Base-by-base conservation (phyloP, 768 basidiomycete species). In the Lactifluus echinatus region DNA sequence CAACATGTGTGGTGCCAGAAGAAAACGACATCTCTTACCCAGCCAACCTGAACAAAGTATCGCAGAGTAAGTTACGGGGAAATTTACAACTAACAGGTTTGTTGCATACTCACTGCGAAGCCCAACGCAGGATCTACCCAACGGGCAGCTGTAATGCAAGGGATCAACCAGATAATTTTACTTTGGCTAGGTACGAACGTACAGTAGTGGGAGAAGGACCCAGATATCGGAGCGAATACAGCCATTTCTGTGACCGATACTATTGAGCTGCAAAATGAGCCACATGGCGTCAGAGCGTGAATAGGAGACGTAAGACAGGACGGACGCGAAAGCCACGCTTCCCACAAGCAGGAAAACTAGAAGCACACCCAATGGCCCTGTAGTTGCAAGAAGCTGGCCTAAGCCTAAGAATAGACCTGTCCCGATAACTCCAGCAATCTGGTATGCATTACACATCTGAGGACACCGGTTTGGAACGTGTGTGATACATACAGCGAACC, bases 111-210 rank as follows among this genome's bases (percentile, higher is more conserved):
- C 28, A 70, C 68, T 7, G 68, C 68, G 24, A 70, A 70, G 26
- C 69, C 68, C 7, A 63, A 12, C 4, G 69, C 69, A 23, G 69
- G 69, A 52, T 70, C 69, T 42, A 70, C 40, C 69, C 69, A 70
- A 50, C 69, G 66, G 43, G 66, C 69, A 40, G 65, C 69, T 70
- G 44, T n/a, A 40, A 47, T 2, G 17, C 28, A 26, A 8, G 7
- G 24, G 14, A 34, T 34, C 44, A 63, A 40, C 53, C 19, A 8
- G 12, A 24, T 2, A 4, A 8, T 12, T 10, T 24, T 36, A 17
- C 15, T 14, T 54, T 6, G 3, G 11, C 24, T 6, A 21, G 34
- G 3, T 26, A 10, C 17, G 3, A 11, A 49, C 67, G 24, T 40
- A 69, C 69, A 64, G 15, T 67, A 70, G 17, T 66, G 62, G 0